Percentiles rank a stretch among this genome's conserved stretches.
phyloP scores from a whole-genome alignment of 371 early-diverging fungal species.

The Lichtheimia corymbifera region DNA sequence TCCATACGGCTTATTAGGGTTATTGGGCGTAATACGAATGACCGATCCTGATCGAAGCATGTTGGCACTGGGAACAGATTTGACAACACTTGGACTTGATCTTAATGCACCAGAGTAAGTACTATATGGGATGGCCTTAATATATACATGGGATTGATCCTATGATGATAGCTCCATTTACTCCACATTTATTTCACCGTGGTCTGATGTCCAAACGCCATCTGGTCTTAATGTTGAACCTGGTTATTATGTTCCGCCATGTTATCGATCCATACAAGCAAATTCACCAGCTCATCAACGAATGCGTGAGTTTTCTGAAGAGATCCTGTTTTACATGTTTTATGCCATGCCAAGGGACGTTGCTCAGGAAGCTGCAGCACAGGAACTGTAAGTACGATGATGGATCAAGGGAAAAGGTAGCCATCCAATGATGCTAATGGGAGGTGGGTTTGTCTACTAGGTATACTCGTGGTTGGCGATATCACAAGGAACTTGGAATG shows the following conservation, averaged over 20 bases:
- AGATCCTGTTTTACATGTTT: conserved; percentile 94
- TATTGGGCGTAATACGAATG: conserved; percentile 74
- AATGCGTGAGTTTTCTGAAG: conserved; percentile 74
- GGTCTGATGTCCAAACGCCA: conserved; percentile 64
- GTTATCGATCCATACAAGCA: conserved; percentile 63
- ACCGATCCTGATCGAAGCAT: conserved; percentile 70
- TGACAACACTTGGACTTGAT: conserved; percentile 77
- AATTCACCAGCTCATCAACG: conserved; percentile 70
- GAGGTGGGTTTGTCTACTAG: conserved; percentile 7
- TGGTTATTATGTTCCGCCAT: conserved; percentile 73
- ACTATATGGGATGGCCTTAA: background rate
- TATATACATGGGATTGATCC: background rate
- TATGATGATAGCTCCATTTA: conserved; percentile 56
- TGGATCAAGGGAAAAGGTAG: too few species aligned
- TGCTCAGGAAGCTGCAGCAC: conserved; percentile 91
- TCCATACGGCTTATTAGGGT: conserved; percentile 65
- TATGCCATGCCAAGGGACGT: conserved; percentile 87
- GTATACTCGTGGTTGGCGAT: conserved; percentile 85
- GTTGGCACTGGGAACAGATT: conserved; percentile 73
- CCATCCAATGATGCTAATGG: too few species aligned
- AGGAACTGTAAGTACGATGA: conserved; percentile 66
- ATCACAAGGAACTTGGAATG: conserved; percentile 80
- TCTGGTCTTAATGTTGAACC: conserved; percentile 62
- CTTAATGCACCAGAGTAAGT: conserved; percentile 70
- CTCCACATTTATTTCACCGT: conserved; percentile 81